Evolutionary conservation across 257 asterid species (phyloP), one percentile per base, ranked within the genome.

Genomic region (Solanum megistacrolobum): DNA sequence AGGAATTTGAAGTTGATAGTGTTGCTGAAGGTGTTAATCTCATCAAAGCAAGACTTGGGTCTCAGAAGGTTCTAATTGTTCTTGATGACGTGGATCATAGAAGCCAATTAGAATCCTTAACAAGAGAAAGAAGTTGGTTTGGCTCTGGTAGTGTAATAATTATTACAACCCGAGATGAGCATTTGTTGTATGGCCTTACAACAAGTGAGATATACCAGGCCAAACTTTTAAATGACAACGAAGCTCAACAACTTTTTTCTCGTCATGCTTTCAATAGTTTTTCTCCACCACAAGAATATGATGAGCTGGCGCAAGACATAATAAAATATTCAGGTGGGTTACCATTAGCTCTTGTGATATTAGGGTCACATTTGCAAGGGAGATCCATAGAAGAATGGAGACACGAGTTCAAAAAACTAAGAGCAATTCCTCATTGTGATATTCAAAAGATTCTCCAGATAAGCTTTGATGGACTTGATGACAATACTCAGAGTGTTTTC

Each of bases 301-400:
- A 10, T 21, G 7, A 32, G 2, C 25, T 86, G 9, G 38, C 75
- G 21, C 23, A 18, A 25, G 27, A 62, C 34, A 20, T 73, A 41
- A 36, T 86, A 23, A 13, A 81, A 39, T 86, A 86, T 62, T 34
- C 84, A 29, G 65, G 85, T 16, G 72, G 88, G 35, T 5, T 86
- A 3, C 88, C 88, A 32, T 86, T 86, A 86, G 85, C 88, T 34
- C 88, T 86, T 52, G 71, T 74, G 84, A 46, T 31, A 72, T 86
- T 72, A 1, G 41, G 78, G n/a, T 31, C 25, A 31, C 78, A 32
- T 71, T 7, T 71, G 4, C 78, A 14, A 31, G 78, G 78, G 10
- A 16, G 78, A 71, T 71, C 78, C 11, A 0, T 71, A 0, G 13
- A 71, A 16, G 41, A 71, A 31, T 31, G 78, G 78, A 31, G n/a